Conservation (phyloP, 805 yeast species). For the Saturnispora besseyi region DNA sequence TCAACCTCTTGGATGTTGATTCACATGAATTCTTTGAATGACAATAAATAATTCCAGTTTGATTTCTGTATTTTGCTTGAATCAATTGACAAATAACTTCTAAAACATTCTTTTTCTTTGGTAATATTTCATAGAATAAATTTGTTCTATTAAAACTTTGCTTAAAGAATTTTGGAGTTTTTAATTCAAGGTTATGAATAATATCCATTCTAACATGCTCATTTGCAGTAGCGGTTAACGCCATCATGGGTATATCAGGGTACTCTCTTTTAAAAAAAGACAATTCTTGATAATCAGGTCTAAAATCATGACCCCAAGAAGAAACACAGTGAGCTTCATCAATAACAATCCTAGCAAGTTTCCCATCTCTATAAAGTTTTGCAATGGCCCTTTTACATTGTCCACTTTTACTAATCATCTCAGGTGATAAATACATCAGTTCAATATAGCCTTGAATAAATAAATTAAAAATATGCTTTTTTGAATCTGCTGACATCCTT, state of each 20-base stretch:
- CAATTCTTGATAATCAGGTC: conserved; percentile 88
- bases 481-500: conserved; percentile 53
- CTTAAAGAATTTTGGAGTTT: conserved; percentile 54
- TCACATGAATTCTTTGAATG: conserved; percentile 88
- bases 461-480: conserved; percentile 49
- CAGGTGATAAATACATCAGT: conserved; percentile 85
- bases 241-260: conserved; percentile 86
- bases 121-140: conserved; percentile 65
- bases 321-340: conserved; percentile 99
- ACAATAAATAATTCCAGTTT: conserved; percentile 88
- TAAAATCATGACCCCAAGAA: conserved; percentile 97
- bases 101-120: conserved; percentile 48
- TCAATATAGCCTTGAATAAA: conserved; percentile 62
- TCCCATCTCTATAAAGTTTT: conserved; percentile 42
- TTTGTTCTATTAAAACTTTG: conserved; percentile 92
- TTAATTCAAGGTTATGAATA: conserved; percentile 61
- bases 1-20: conserved; percentile 55
- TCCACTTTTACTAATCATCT: conserved; percentile 74
- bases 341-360: conserved; percentile 78
- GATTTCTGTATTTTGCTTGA: conserved; percentile 37
- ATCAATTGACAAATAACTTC: conserved; percentile 56
- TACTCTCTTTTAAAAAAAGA: conserved; percentile 61
- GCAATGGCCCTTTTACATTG: conserved; percentile 58
- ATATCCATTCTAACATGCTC: conserved; percentile 83
- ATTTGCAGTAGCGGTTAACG: conserved; percentile 95